Conservation (phyloP, 2,329 filamentous ascomycete genomes). For the Cercospora sp. region DNA sequence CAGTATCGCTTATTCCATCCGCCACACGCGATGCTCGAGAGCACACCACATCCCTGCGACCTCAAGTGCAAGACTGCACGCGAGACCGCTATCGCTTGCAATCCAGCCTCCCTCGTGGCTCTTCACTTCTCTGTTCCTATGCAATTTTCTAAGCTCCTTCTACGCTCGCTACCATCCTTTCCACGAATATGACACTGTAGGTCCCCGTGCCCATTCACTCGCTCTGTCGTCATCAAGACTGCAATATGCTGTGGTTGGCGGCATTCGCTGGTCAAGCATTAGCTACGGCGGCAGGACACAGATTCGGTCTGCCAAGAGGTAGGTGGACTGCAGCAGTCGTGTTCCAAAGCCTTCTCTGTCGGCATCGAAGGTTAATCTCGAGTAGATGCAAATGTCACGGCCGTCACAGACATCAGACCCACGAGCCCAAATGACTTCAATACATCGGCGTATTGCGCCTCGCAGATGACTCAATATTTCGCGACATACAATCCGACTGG, state of each 20-base stretch:
- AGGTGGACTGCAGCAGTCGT: not conserved
- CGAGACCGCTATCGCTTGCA: not conserved
- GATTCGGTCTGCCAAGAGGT: not conserved
- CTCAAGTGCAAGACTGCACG: not conserved
- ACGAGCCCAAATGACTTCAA: conserved; percentile 10
- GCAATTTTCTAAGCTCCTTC: not conserved
- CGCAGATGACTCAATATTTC: conserved; percentile 7
- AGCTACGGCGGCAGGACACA: not conserved
- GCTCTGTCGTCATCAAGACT: not conserved
- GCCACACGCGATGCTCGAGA: not conserved
- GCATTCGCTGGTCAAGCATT: not conserved
- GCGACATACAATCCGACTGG: conserved; percentile 10
- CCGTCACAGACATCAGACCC: not conserved
- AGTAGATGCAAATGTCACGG: not conserved
- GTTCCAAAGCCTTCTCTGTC: not conserved
- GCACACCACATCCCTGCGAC: not conserved
- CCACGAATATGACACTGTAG: not conserved
- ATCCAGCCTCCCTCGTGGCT: not conserved
- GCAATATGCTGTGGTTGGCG: not conserved
- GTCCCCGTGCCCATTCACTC: not conserved
- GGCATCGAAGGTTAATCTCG: not conserved
- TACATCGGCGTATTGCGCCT: conserved; percentile 12
- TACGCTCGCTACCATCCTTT: not conserved
- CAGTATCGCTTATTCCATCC: not conserved
- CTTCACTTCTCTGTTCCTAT: not conserved